Base-by-base conservation (phyloP, 2,329 filamentous ascomycete genomes). In the Fusarium tuaranense region DNA sequence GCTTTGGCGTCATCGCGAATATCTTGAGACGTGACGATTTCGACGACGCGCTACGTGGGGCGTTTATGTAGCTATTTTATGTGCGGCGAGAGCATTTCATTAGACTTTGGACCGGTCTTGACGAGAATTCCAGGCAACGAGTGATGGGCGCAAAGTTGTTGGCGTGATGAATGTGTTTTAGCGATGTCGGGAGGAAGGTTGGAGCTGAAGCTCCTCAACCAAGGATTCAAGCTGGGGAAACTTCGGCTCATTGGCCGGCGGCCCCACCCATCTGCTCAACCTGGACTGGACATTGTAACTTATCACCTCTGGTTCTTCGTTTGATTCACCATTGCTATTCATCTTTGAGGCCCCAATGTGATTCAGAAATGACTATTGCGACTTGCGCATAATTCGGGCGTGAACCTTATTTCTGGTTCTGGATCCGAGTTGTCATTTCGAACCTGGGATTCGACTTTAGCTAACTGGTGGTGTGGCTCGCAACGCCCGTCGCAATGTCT, bases 1-100 rank as follows among this genome's bases (percentile, higher is more conserved):
- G 83, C 75, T 86, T 86, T 51, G 81, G 82, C n/a, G 82, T 80
- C 79, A 80, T 82, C 38, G 51, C 63, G 57, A 70, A 36, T 25
- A 41, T 48, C n/a, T 55, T 58, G 27, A 38, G 44, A 34, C 34
- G 48, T 32, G 12, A 36, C 32, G 27, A 27, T 51, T 25, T 46
- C 38, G 57, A 60, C 48, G 60, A 57, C 51, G 55, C 64, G 63
- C 38, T 67, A 38, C 9, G 10, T 22, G 36, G 34, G 36, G 10
- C n/a, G 22, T 25, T 13, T 66, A 9, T 6, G 14, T 32, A 38
- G 30, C n/a, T 74, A 67, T 27, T 38, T 30, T 46, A 60, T 59
- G 65, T 72, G 69, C 41, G 57, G 51, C 14, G 22, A 30, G n/a
- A 25, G 22, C 27, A 32, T 16, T 16, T 55, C 36, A 20, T 10